Conservation (phyloP, 169 alveolate species). For the Cryptosporidium andersoni region DNA sequence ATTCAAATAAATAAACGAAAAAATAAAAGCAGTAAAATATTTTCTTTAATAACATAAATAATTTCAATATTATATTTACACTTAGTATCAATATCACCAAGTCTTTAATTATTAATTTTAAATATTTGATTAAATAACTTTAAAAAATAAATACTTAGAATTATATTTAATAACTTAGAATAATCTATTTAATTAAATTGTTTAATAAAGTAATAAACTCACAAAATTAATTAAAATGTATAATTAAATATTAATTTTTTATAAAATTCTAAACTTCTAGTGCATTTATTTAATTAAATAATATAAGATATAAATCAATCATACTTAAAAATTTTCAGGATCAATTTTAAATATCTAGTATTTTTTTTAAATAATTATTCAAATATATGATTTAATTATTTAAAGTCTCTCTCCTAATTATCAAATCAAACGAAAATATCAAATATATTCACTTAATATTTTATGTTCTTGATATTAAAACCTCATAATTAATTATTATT, state of each 20-base stretch:
- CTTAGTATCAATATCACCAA: neutral
- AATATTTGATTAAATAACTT: neutral
- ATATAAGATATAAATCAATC: neutral
- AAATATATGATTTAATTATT: too few species aligned
- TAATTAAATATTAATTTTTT: too few species aligned
- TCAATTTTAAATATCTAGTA: neutral
- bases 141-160: neutral
- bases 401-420: neutral
- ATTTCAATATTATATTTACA: neutral
- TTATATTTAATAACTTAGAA: neutral
- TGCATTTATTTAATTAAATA: neutral
- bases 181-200: neutral
- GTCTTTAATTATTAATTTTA: neutral
- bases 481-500: neutral
- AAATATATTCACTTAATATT: neutral
- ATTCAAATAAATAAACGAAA: neutral
- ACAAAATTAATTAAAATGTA: too few species aligned
- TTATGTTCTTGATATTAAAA: neutral
- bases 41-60: neutral
- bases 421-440: neutral
- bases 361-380: neutral
- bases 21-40: neutral
- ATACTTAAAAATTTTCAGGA: neutral
- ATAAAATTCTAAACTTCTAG: too few species aligned
- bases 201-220: too few species aligned